These are phyloP conservation scores for Magnusiomyces suaveolens DNA, from an alignment of 1,139 yeast species.

Conservation along the genomic window DNA sequence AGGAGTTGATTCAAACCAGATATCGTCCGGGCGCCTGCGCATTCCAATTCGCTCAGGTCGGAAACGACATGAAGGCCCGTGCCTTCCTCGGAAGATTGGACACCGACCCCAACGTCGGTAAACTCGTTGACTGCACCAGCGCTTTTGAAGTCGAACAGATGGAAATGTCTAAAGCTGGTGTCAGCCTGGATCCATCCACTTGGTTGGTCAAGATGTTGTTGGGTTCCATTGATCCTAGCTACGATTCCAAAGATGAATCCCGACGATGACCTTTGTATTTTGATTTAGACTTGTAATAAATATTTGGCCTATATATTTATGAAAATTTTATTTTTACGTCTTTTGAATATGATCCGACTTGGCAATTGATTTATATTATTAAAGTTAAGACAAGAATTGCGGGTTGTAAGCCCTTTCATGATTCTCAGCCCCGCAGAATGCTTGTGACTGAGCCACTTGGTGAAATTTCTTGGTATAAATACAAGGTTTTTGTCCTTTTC, in stretches of 20 bases:
- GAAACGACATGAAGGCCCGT: conserved; percentile 28
- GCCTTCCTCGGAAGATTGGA: conserved; percentile 26
- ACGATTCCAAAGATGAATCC: conserved; percentile 26
- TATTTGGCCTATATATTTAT: too few species aligned
- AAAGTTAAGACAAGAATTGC: too few species aligned
- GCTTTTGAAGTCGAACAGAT: conserved; percentile 30
- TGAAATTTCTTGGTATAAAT: too few species aligned
- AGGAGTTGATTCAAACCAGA: conserved; percentile 18
- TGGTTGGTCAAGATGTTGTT: conserved; percentile 28
- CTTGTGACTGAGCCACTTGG: too few species aligned
- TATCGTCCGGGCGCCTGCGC: conserved; percentile 29
- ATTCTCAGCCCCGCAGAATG: too few species aligned
- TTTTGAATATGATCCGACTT: neutral
- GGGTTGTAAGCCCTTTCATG: too few species aligned
- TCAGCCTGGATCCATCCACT: conserved; percentile 25
- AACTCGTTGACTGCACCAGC: conserved; percentile 28
- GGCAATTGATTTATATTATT: too few species aligned
- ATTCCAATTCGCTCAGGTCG: conserved; percentile 31
- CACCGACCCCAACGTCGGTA: conserved; percentile 26
- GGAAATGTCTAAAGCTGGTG: conserved; percentile 28
- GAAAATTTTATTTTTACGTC: neutral
- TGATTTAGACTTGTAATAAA: neutral
- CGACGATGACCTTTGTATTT: neutral
- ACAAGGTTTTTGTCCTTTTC: too few species aligned
- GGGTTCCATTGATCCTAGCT: conserved; percentile 27